These are phyloP conservation scores for Prinsepia uniflora DNA, from an alignment of 306 rosid species.

Conservation along the genomic window DNA sequence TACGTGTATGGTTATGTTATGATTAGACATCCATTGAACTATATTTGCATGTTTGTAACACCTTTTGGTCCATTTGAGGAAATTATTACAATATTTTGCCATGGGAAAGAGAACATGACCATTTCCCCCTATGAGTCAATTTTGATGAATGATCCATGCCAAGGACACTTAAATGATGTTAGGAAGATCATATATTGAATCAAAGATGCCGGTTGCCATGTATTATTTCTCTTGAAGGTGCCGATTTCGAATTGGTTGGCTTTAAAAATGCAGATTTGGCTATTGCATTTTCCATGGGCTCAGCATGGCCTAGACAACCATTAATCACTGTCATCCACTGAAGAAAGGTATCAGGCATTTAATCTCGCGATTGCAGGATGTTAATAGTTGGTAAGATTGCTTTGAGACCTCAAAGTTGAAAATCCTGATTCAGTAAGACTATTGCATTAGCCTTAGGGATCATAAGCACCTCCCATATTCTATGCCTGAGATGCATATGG, in stretches of 20 bases:
- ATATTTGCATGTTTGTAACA: constrained; percentile 39
- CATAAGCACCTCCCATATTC: constrained; percentile 53
- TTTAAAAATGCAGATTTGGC: constrained; percentile 99
- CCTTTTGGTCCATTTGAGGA: constrained; percentile 45
- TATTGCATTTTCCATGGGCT: constrained; percentile 91
- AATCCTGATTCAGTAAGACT: constrained; percentile 65
- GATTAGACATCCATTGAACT: constrained; percentile 33
- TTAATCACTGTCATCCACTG: constrained; percentile 72
- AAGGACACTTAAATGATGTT: constrained; percentile 76
- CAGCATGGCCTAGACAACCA: constrained; percentile 95
- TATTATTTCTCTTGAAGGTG: constrained; percentile 94
- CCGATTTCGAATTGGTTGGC: constrained; percentile 99
- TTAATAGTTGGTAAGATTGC: constrained; percentile 99
- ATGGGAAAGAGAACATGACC: constrained; percentile 56
- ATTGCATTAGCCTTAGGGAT: constrained; percentile 67
- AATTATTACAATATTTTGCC: constrained; percentile 43
- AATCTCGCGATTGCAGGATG: constrained; percentile 82
- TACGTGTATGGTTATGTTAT: constrained; percentile 34
- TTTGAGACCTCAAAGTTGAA: constrained; percentile 76
- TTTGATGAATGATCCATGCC: constrained; percentile 80
- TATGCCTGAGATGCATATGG: constrained; percentile 59
- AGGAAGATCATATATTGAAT: constrained; percentile 78
- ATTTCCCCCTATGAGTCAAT: constrained; percentile 54
- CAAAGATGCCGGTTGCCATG: constrained; percentile 97
- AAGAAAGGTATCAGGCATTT: constrained; percentile 93